These are phyloP conservation scores for Candida maltosa DNA, from an alignment of 805 yeast species.

Conservation along the genomic window DNA sequence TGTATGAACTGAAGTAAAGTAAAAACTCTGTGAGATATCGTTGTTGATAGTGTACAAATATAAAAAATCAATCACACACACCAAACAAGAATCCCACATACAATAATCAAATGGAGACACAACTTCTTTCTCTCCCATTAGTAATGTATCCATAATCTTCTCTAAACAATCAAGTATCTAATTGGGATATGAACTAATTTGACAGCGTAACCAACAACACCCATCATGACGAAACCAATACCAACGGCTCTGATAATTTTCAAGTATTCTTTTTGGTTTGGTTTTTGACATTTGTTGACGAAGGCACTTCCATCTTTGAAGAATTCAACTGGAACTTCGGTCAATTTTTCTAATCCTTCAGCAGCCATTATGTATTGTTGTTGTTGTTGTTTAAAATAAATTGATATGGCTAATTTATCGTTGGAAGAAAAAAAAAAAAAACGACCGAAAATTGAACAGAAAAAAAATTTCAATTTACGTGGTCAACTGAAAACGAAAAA, in stretches of 20 bases:
- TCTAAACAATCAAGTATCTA: slow-evolving; percentile 87
- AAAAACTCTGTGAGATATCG: too few relatives aligned
- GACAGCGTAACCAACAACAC: slow-evolving; percentile 93
- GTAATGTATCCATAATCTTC: too few relatives aligned
- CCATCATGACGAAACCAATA: slow-evolving; percentile 95
- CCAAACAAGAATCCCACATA: too few relatives aligned
- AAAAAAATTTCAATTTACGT: slow-evolving; percentile 2
- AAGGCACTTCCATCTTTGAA: slow-evolving; percentile 88
- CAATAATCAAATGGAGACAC: too few relatives aligned
- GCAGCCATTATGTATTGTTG: slow-evolving; percentile 33
- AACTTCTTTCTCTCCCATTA: too few relatives aligned
- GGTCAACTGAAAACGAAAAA: too few relatives aligned
- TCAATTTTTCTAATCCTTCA: slow-evolving; percentile 68
- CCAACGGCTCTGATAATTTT: slow-evolving; percentile 94
- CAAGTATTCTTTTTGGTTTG: slow-evolving; percentile 81
- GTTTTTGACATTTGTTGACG: slow-evolving; percentile 89
- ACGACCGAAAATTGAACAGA: too few relatives aligned
- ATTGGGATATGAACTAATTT: slow-evolving; percentile 93
- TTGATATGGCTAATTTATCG: not conserved
- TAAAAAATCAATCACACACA: too few relatives aligned
- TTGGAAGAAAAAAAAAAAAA: slow-evolving; percentile 3
- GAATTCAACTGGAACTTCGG: slow-evolving; percentile 88
- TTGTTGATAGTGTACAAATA: too few relatives aligned
- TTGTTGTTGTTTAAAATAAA: not conserved
- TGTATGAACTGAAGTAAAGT: too few relatives aligned